These are phyloP conservation scores for Fomitopsis serialis DNA, from an alignment of 768 basidiomycete genomes.

Conservation along the genomic window DNA sequence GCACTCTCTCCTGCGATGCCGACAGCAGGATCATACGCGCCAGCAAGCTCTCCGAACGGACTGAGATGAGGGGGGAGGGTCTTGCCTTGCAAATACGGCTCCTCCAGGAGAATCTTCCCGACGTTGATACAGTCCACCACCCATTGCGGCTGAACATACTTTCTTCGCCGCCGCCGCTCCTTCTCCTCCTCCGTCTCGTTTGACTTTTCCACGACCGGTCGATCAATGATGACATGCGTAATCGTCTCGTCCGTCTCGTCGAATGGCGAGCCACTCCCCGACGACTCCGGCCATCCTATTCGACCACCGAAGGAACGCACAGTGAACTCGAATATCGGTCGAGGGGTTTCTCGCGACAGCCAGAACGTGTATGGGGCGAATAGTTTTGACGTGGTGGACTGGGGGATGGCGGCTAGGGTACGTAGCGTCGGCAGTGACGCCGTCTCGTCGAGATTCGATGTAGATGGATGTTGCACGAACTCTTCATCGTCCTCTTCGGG, in stretches of 20 bases:
- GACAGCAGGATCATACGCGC: slow-evolving; percentile 66
- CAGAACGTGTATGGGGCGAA: slow-evolving; percentile 89
- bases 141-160: slow-evolving; percentile 97
- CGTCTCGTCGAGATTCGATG: slow-evolving; percentile 38
- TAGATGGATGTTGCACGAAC: slow-evolving; percentile 59
- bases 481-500: slow-evolving; percentile 44
- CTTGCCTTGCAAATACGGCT: slow-evolving; percentile 79
- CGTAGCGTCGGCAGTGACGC: slow-evolving; percentile 63
- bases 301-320: slow-evolving; percentile 89
- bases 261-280: slow-evolving; percentile 77
- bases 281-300: slow-evolving; percentile 83
- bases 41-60: slow-evolving; percentile 83
- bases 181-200: slow-evolving; percentile 54
- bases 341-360: slow-evolving; percentile 88
- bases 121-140: slow-evolving; percentile 93
- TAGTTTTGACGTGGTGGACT: slow-evolving; percentile 51
- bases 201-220: slow-evolving; percentile 53
- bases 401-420: slow-evolving; percentile 55
- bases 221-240: slow-evolving; percentile 93
- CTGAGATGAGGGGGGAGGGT: slow-evolving; percentile 91
- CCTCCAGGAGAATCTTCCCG: slow-evolving; percentile 78
- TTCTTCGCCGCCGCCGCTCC: slow-evolving; percentile 61
- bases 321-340: slow-evolving; percentile 91
- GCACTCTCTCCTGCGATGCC: slow-evolving; percentile 29
- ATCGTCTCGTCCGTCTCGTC: slow-evolving; percentile 76